Base-by-base conservation (phyloP, 164 flowering plant genomes). In the Malania oleifera region DNA sequence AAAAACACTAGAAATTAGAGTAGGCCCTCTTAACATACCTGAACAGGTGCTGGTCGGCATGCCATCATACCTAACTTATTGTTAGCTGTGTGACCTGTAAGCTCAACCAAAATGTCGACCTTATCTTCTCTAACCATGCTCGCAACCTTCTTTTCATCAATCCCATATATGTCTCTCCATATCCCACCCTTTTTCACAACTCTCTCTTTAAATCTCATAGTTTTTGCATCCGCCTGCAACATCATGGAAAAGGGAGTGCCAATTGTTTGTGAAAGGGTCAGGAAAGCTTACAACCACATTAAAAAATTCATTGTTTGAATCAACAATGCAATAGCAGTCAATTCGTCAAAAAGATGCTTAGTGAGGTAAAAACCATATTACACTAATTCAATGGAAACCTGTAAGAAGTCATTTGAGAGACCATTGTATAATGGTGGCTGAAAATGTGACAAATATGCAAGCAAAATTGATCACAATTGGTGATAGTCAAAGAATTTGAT, bases 81-180 rank as follows among this genome's bases (percentile, higher is more conserved):
- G 64, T 95, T 95, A 12, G 99, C 97, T 34, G 99, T 95, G 73
- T 95, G 99, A 48, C 99, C 99, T 52, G 99, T 90, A 54, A 93
- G 93, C 74, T 93, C 99, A 8, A 93, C 96, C 82, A 93, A 77
- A 57, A 93, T 93, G 66, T 93, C 99, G 63, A 93, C 79, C 63
- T 83, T 81, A 71, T 93, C 99, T 58, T 93, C 97, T 67, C 96
- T 82, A 46, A 93, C 91, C 81, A 91, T 86, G 70, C 69, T 77
- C n/a, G 97, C 95, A 48, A 93, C 96, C 73, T 78, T 91, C 70
- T 89, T 91, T 76, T 91, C 99, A 59, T 91, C 97, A 77, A 87
- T 78, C 35, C 99, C 99, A 73, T 89, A 95, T 34, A 95, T 87
- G 68, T 95, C 97, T 71, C 87, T 81, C 99, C 99, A 95, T 19